Conservation (phyloP, 2,329 filamentous ascomycete species). For the Leptoxyphium fumago region DNA sequence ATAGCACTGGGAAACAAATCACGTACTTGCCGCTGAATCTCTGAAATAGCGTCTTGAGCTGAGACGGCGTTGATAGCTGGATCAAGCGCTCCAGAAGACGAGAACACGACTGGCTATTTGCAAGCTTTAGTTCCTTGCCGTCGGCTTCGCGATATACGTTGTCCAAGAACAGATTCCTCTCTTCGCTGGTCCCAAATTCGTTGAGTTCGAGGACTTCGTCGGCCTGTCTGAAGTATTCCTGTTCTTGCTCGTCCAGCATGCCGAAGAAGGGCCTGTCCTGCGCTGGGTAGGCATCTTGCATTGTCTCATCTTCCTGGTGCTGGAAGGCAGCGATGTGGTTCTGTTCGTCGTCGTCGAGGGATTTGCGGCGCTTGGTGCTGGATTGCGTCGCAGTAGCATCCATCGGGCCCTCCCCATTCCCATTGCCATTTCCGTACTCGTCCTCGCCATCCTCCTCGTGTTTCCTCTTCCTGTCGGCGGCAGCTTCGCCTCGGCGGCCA, state of each 20-base stretch:
- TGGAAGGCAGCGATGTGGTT: constrained; percentile 6
- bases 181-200: constrained; percentile 63
- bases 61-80: constrained; percentile 57
- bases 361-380: constrained; percentile 23
- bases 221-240: constrained; percentile 85
- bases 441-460: constrained; percentile 30
- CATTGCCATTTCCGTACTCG: constrained; percentile 2
- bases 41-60: constrained; percentile 76
- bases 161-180: constrained; percentile 42
- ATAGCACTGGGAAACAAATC: not conserved
- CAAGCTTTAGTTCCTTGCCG: constrained; percentile 90
- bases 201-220: constrained; percentile 84
- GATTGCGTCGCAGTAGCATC: constrained; percentile 13
- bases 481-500: constrained; percentile 38
- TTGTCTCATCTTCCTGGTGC: constrained; percentile 9
- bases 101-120: constrained; percentile 90
- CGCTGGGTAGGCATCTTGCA: constrained; percentile 16
- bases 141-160: constrained; percentile 76
- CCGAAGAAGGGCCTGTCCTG: constrained; percentile 73
- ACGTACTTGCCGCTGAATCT: constrained; percentile 65
- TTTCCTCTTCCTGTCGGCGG: constrained; percentile 35
- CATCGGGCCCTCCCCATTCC: constrained; percentile 18
- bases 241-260: constrained; percentile 80
- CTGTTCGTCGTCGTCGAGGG: constrained; percentile 20
- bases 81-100: constrained; percentile 85